Base-by-base conservation (phyloP, 257 asterid genomes). In the Jasminum sambac region DNA sequence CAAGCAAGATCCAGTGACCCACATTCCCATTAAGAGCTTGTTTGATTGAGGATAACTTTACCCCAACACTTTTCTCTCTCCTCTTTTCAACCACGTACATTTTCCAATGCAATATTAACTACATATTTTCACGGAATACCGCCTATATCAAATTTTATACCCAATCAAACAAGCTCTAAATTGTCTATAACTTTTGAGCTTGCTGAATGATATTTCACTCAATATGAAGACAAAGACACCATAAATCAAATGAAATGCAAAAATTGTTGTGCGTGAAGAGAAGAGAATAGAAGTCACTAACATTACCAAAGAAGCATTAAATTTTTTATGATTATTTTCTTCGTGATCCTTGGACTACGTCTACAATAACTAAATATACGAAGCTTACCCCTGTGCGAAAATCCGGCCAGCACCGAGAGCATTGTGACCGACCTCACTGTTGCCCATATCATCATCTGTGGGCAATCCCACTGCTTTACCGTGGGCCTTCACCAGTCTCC, bases 371-470 rank as follows among this genome's bases (percentile, higher is more conserved):
- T 4, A 36, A 66, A 60, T 39, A 4, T 11, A 23, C n/a, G 40
- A 46, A 70, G 39, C 87, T 81, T 78, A 94, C 99, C 99, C 99
- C 78, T 94, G 99, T 2, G 96, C 96, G 77, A 74, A 91, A 80
- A 94, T 94, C 85, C 99, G 80, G 72, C 99, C 99, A 64, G 99
- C 99, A 61, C 99, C 99, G 78, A 94, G 97, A 68, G 99, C 99
- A 77, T 94, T 94, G 85, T 94, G 99, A 5, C 99, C 99, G 67
- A 94, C 99, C 78, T 94, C 99, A 79, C 99, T 94, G 48, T 94
- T 94, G 19, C 99, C 99, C 99, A 94, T 91, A 77, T 94, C 99
- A 77, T 94, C 99, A 8, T 94, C 97, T 8, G 99, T 88, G 50
- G 99, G 99, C 70, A 94, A 74, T 65, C 99, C 99, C 73, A 94